phyloP scores from a whole-genome alignment of 257 asterid genomes.

The Nicotiana benthamiana region DNA sequence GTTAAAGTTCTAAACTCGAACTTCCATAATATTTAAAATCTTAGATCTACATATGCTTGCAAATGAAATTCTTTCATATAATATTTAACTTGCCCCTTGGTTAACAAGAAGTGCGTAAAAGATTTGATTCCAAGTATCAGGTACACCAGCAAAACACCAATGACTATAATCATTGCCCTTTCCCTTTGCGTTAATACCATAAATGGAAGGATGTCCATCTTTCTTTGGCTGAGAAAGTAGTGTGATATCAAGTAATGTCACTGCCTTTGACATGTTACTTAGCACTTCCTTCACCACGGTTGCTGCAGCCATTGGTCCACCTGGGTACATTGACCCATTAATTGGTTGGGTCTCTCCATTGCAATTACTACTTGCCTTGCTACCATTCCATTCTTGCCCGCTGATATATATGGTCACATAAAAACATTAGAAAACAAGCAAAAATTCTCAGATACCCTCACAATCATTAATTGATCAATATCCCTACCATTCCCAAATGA shows the following conservation, averaged over 20 bases:
- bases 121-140: slow-evolving; percentile 82
- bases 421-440: not conserved
- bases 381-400: slow-evolving; percentile 53
- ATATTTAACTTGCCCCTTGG: not conserved
- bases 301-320: slow-evolving; percentile 26
- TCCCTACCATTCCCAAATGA: too few relatives aligned
- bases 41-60: not conserved
- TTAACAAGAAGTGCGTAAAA: slow-evolving; percentile 35
- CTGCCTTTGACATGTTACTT: slow-evolving; percentile 42
- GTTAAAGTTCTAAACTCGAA: too few relatives aligned
- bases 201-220: slow-evolving; percentile 66
- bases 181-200: slow-evolving; percentile 14
- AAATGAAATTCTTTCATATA: not conserved
- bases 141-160: slow-evolving; percentile 90
- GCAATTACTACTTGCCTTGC: slow-evolving; percentile 29
- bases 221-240: slow-evolving; percentile 59
- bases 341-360: slow-evolving; percentile 45
- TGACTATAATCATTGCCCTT: slow-evolving; percentile 55
- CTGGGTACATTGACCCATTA: slow-evolving; percentile 24
- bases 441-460: too few relatives aligned
- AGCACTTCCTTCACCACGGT: slow-evolving; percentile 34
- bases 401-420: slow-evolving; percentile 14
- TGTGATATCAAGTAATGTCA: slow-evolving; percentile 43
- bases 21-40: too few relatives aligned
- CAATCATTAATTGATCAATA: too few relatives aligned